These are phyloP conservation scores for Porphyrellus cyaneotinctus DNA, from an alignment of 768 basidiomycete species.

Conservation along the genomic window DNA sequence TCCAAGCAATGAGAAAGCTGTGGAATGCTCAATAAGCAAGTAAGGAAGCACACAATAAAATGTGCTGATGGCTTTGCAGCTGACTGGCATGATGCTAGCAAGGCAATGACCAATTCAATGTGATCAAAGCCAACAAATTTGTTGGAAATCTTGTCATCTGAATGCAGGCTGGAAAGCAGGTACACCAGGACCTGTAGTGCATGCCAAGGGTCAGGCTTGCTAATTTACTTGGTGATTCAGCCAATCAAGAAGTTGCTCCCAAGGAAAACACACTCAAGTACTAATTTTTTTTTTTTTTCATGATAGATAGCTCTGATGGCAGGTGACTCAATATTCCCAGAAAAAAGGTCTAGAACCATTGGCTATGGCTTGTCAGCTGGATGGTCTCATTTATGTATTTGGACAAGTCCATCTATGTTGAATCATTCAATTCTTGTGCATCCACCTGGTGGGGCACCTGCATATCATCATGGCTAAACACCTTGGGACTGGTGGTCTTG, in stretches of 20 bases:
- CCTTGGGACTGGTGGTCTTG: constrained; percentile 12
- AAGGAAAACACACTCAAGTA: constrained; percentile 16
- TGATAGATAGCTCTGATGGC: constrained; percentile 5
- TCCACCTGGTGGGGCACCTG: background rate
- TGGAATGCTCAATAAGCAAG: background rate
- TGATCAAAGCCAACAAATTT: constrained; percentile 83
- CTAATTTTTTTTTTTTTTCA: no score
- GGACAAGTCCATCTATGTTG: constrained; percentile 14
- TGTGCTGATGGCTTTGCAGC: constrained; percentile 46
- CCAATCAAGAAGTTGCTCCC: background rate
- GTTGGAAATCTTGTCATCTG: constrained; percentile 69
- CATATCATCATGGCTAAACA: constrained; percentile 16
- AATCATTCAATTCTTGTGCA: constrained; percentile 3
- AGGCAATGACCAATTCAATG: constrained; percentile 70
- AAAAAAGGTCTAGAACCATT: constrained; percentile 35
- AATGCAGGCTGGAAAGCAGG: constrained; percentile 46
- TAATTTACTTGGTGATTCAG: constrained; percentile 12
- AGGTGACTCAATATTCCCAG: background rate
- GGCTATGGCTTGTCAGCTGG: constrained; percentile 20
- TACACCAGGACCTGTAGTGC: constrained; percentile 21
- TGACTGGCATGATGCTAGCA: constrained; percentile 53
- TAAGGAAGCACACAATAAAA: background rate
- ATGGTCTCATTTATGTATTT: constrained; percentile 19
- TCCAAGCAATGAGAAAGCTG: constrained; percentile 18
- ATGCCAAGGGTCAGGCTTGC: constrained; percentile 10